Percentiles rank a stretch among this genome's conserved stretches.
These are phyloP conservation scores for Madurella fahalii DNA, from an alignment of 2,329 filamentous ascomycete genomes.

Conservation along the genomic window DNA sequence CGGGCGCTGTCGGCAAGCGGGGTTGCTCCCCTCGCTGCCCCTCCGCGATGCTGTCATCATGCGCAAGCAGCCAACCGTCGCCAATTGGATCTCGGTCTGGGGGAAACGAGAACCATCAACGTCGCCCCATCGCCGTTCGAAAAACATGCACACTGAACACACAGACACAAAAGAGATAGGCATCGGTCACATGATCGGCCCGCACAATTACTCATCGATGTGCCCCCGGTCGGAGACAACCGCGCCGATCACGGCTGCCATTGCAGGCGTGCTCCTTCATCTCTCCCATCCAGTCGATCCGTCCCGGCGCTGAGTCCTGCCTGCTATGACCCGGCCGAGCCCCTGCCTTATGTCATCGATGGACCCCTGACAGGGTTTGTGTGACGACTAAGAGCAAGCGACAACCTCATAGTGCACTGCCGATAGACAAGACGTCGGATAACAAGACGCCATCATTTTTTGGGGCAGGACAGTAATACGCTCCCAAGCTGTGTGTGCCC, in stretches of 20 bases:
- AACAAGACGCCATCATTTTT: not conserved
- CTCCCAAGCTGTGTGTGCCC: not conserved
- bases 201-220: not conserved
- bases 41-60: conserved; percentile 21
- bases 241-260: not conserved
- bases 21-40: conserved; percentile 12
- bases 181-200: conserved; percentile 1
- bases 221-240: not conserved
- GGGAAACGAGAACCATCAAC: not conserved
- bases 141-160: not conserved
- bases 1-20: conserved; percentile 2
- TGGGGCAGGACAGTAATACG: not conserved
- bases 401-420: conserved; percentile 1
- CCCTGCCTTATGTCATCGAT: conserved; percentile 3
- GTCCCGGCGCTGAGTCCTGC: not conserved
- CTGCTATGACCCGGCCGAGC: not conserved
- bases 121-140: no score
- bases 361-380: not conserved
- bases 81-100: conserved; percentile 1
- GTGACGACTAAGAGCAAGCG: not conserved
- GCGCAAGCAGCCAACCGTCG: conserved; percentile 9
- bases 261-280: not conserved
- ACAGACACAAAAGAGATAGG: not conserved
- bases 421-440: not conserved
- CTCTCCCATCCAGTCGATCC: conserved; percentile 1